These are phyloP conservation scores for Xenoacremonium recifei DNA, from an alignment of 2,329 filamentous ascomycete species.

Conservation along the genomic window DNA sequence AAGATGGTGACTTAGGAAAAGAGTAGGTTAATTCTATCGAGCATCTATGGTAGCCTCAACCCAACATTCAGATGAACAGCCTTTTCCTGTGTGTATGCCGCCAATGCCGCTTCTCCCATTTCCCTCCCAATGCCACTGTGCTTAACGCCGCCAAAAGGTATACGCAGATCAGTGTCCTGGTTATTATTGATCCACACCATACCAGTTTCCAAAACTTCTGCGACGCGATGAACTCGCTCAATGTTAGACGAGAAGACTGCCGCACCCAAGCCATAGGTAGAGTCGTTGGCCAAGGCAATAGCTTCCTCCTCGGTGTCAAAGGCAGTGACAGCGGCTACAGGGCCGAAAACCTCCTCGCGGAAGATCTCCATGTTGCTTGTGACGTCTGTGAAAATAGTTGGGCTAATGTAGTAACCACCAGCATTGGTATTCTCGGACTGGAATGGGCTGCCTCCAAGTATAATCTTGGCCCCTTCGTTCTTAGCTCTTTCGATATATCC, in stretches of 20 bases:
- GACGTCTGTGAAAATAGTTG: conserved; percentile 41
- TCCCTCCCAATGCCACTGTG: conserved; percentile 7
- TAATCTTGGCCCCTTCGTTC: conserved; percentile 63
- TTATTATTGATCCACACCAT: conserved; percentile 46
- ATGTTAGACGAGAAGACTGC: conserved; percentile 61
- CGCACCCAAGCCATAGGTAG: conserved; percentile 57
- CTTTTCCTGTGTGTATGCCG: conserved; percentile 1
- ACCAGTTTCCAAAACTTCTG: conserved; percentile 59
- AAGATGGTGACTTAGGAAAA: too few relatives aligned
- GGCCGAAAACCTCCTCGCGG: conserved; percentile 43
- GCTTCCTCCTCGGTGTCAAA: conserved; percentile 41
- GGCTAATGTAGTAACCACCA: conserved; percentile 42
- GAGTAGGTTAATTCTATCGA: too few relatives aligned
- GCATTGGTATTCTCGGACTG: conserved; percentile 21
- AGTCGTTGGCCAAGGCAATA: conserved; percentile 43
- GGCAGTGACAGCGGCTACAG: conserved; percentile 35
- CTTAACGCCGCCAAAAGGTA: conserved; percentile 6
- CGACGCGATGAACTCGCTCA: conserved; percentile 41
- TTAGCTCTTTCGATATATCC: conserved; percentile 68
- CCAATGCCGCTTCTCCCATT: conserved; percentile 2
- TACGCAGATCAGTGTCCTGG: background rate
- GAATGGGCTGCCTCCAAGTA: conserved; percentile 53
- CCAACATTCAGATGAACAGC: conserved; percentile 5
- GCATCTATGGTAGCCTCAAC: too few relatives aligned
- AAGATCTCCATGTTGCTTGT: conserved; percentile 38